Conservation (phyloP, 352 stramenopile species). For the Phytophthora nicotianae region DNA sequence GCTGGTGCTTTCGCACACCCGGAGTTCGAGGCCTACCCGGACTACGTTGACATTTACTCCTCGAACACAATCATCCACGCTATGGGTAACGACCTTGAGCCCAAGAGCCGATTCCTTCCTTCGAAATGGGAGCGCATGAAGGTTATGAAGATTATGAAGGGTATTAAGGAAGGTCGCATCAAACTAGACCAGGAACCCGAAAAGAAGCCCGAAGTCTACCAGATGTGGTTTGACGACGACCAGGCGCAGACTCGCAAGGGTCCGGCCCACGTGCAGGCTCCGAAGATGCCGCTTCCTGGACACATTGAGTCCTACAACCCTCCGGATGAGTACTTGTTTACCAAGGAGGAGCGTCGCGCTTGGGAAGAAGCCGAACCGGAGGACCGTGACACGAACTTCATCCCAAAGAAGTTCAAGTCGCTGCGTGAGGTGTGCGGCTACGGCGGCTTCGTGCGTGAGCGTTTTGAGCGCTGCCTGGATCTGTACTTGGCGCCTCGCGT, state of each 20-base stretch:
- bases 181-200: slow-evolving; percentile 92
- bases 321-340: slow-evolving; percentile 98
- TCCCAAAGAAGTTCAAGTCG: slow-evolving; percentile 97
- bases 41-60: slow-evolving; percentile 91
- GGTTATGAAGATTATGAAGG: slow-evolving; percentile 97
- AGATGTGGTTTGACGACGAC: slow-evolving; percentile 94
- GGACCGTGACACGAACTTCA: slow-evolving; percentile 97
- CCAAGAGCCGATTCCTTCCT: slow-evolving; percentile 95
- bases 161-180: slow-evolving; percentile 96
- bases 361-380: slow-evolving; percentile 96
- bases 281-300: slow-evolving; percentile 97
- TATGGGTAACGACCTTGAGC: slow-evolving; percentile 86
- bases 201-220: slow-evolving; percentile 90
- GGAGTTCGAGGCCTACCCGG: slow-evolving; percentile 92
- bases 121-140: slow-evolving; percentile 98
- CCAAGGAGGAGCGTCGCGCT: slow-evolving; percentile 94
- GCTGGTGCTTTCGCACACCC: slow-evolving; percentile 90
- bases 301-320: slow-evolving; percentile 99
- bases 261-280: slow-evolving; percentile 96
- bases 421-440: slow-evolving; percentile 97
- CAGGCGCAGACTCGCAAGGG: slow-evolving; percentile 90
- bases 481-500: slow-evolving; percentile 98
- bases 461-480: slow-evolving; percentile 99
- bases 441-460: slow-evolving; percentile 96
- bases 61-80: slow-evolving; percentile 90